Evolutionary conservation across 2,329 filamentous ascomycete species (phyloP).

Genomic region (Exophiala dermatitidis): DNA sequence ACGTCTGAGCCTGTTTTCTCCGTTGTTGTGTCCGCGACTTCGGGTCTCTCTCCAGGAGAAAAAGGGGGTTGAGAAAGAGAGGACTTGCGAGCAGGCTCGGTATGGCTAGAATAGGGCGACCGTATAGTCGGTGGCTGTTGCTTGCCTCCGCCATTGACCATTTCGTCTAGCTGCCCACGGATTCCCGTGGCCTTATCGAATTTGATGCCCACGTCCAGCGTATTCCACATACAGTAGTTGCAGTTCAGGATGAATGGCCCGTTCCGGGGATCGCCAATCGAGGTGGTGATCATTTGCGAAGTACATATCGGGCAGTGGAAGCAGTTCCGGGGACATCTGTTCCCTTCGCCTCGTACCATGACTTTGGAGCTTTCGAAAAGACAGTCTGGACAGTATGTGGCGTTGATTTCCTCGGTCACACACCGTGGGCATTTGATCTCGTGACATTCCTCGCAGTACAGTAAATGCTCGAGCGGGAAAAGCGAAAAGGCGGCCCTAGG

Average conservation of each 20-base stretch:
- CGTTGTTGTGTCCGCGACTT: constrained; percentile 29
- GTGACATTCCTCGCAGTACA: constrained; percentile 97
- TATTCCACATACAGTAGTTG: constrained; percentile 88
- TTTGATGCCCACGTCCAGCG: constrained; percentile 78
- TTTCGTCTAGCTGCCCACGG: constrained; percentile 65
- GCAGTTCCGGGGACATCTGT: constrained; percentile 89
- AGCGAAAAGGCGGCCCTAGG: constrained; percentile 83
- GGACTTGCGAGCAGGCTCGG: constrained; percentile 15
- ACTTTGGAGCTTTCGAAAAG: constrained; percentile 93
- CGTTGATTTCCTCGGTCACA: constrained; percentile 85
- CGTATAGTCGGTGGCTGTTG: constrained; percentile 21
- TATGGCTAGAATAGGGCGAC: constrained; percentile 5
- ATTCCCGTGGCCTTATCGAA: constrained; percentile 88
- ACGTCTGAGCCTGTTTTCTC: constrained; percentile 33
- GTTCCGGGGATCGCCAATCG: constrained; percentile 39
- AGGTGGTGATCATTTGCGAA: constrained; percentile 66
- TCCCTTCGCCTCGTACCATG: constrained; percentile 85
- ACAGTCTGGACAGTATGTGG: constrained; percentile 91
- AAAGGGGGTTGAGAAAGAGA: constrained; percentile 17
- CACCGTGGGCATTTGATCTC: constrained; percentile 91
- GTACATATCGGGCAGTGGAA: constrained; percentile 91
- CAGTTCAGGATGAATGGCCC: constrained; percentile 74
- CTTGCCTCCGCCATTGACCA: constrained; percentile 45
- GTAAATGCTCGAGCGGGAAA: constrained; percentile 83
- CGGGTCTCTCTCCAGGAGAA: constrained; percentile 24